phyloP scores from a whole-genome alignment of 768 basidiomycete species.

The Dacryopinax spathularia region DNA sequence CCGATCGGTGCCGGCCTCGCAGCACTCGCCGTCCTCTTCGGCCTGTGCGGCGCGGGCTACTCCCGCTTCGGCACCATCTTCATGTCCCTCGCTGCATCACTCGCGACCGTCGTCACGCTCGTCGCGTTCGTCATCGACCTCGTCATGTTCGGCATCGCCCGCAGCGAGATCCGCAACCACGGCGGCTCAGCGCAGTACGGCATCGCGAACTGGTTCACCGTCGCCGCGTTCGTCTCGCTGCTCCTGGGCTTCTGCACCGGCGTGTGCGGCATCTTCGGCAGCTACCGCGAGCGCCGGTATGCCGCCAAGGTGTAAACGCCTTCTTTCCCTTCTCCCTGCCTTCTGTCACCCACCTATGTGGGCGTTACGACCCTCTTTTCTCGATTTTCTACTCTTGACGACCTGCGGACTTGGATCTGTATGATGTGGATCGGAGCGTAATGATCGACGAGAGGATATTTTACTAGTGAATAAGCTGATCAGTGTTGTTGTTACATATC shows the following conservation, averaged over 20 bases:
- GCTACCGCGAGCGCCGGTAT: constrained; percentile 27
- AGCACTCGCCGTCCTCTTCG: constrained; percentile 51
- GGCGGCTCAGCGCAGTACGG: constrained; percentile 40
- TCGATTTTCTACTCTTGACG: too few relatives aligned
- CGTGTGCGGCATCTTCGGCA: constrained; percentile 51
- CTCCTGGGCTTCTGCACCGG: constrained; percentile 51
- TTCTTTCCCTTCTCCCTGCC: too few relatives aligned
- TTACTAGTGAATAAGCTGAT: too few relatives aligned
- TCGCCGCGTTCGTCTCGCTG: constrained; percentile 57
- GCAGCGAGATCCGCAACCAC: constrained; percentile 37
- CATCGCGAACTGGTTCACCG: constrained; percentile 70
- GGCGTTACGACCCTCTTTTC: too few relatives aligned
- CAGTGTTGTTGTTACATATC: too few relatives aligned
- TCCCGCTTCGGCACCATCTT: constrained; percentile 59
- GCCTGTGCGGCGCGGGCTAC: constrained; percentile 49
- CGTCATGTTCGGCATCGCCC: constrained; percentile 61
- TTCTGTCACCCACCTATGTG: too few relatives aligned
- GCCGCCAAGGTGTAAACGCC: background rate
- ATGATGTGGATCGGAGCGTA: too few relatives aligned
- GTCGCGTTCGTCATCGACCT: constrained; percentile 66
- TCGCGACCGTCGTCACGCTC: constrained; percentile 54
- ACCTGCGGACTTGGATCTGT: too few relatives aligned
- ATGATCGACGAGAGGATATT: too few relatives aligned
- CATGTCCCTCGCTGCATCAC: constrained; percentile 53
- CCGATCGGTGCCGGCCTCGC: constrained; percentile 66